Conservation (phyloP, 2,329 filamentous ascomycete genomes). For the Sclerotinia nivalis region DNA sequence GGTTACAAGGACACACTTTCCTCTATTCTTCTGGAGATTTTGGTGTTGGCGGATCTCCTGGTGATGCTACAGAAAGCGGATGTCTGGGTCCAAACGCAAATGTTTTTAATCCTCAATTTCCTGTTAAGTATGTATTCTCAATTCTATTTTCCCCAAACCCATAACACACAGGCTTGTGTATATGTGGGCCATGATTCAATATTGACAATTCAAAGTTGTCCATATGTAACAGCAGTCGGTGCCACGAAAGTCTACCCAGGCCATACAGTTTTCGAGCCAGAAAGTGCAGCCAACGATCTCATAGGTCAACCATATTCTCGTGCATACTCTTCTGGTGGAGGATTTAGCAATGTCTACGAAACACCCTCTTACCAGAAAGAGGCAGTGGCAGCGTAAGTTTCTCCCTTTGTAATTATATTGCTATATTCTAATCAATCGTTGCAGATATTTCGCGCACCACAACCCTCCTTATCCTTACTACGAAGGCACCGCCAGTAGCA, state of each 20-base stretch:
- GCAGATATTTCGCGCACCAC: constrained; percentile 33
- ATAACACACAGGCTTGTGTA: neutral
- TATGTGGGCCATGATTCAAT: neutral
- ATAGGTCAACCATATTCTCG: constrained; percentile 46
- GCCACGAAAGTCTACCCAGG: constrained; percentile 50
- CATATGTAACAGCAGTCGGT: constrained; percentile 53
- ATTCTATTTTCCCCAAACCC: neutral
- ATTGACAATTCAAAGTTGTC: constrained; percentile 42
- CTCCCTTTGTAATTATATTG: neutral
- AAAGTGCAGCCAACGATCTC: constrained; percentile 43
- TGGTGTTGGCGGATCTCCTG: constrained; percentile 44
- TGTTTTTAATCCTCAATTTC: constrained; percentile 48
- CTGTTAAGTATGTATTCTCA: constrained; percentile 28
- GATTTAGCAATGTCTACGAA: constrained; percentile 62
- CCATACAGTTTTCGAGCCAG: constrained; percentile 40
- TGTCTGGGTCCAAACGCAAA: constrained; percentile 49
- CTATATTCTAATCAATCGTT: neutral
- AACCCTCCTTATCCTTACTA: constrained; percentile 36
- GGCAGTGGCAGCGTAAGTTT: constrained; percentile 27
- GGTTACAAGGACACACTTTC: constrained; percentile 48
- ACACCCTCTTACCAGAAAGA: constrained; percentile 51
- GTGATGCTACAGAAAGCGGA: constrained; percentile 40
- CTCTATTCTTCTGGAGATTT: constrained; percentile 50
- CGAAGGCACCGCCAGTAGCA: constrained; percentile 27
- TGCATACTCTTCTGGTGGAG: constrained; percentile 69